These are phyloP conservation scores for Schizosaccharomyces versatilis DNA, from an alignment of 1,139 yeast genomes.

Conservation along the genomic window DNA sequence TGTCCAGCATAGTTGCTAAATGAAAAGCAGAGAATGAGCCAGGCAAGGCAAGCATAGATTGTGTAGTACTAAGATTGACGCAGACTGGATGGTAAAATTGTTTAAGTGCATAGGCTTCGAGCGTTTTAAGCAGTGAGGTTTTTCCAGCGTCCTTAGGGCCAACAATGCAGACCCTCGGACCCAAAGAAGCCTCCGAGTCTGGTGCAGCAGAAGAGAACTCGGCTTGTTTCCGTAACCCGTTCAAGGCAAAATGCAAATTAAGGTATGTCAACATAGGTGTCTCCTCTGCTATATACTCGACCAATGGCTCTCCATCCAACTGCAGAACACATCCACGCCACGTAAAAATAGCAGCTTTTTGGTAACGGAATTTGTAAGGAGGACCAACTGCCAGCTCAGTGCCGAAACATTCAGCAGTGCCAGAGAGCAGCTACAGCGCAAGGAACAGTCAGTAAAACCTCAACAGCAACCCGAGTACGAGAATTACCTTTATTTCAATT, in stretches of 20 bases:
- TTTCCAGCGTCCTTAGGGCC: conserved; percentile 66
- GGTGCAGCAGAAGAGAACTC: conserved; percentile 3
- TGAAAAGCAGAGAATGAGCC: conserved; percentile 76
- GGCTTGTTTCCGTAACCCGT: conserved; percentile 29
- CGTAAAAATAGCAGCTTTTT: conserved; percentile 41
- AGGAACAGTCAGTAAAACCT: not conserved
- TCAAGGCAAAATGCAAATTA: conserved; percentile 59
- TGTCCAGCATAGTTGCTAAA: conserved; percentile 56
- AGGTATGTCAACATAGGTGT: conserved; percentile 41
- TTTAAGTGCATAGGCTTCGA: conserved; percentile 57
- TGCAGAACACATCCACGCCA: conserved; percentile 31
- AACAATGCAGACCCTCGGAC: conserved; percentile 47
- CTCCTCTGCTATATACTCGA: conserved; percentile 51
- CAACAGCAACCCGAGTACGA: not conserved
- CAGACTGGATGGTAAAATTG: conserved; percentile 42
- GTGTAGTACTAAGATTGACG: conserved; percentile 60
- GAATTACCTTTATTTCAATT: not conserved
- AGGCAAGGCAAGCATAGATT: conserved; percentile 24
- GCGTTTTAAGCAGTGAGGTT: conserved; percentile 45
- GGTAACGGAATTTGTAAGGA: conserved; percentile 36
- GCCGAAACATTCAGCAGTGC: conserved; percentile 78
- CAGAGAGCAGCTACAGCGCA: conserved; percentile 17
- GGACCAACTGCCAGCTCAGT: conserved; percentile 65
- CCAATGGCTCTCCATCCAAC: conserved; percentile 23
- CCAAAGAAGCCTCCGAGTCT: conserved; percentile 10